A percentile compares a stretch with the other conserved stretches of the same genome.
Evolutionary conservation across 163 green algal genomes (phyloP).

Genomic region (Prototheca stagnorum): DNA sequence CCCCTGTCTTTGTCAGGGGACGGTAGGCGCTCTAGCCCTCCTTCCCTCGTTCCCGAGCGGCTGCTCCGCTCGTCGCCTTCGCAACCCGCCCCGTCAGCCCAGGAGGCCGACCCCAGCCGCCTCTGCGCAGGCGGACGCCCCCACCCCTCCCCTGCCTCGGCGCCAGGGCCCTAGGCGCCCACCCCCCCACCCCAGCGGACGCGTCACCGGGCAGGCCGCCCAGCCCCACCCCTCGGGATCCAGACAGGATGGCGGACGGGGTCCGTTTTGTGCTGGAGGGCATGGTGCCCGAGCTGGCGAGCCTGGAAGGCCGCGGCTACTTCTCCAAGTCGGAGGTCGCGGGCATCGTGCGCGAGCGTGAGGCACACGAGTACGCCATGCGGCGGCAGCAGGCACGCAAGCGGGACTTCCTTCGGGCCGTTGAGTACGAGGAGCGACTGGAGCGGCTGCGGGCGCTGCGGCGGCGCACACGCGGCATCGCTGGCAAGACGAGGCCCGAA

Average conservation of each 20-base stretch:
- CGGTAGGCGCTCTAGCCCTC: too few relatives aligned
- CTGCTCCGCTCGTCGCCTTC: too few relatives aligned
- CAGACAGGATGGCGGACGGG: conserved; percentile 52
- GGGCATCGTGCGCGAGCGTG: conserved; percentile 53
- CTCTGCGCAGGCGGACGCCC: too few relatives aligned
- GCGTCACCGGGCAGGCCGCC: too few relatives aligned
- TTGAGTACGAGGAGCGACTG: conserved; percentile 65
- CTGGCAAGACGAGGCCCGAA: conserved; percentile 38
- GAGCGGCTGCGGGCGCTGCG: conserved; percentile 55
- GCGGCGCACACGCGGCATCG: conserved; percentile 27
- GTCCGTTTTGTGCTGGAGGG: conserved; percentile 75
- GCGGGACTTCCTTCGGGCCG: conserved; percentile 61
- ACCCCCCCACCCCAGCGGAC: too few relatives aligned
- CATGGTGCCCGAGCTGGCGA: conserved; percentile 91
- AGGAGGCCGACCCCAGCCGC: too few relatives aligned
- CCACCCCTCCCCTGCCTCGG: too few relatives aligned
- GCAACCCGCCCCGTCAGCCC: too few relatives aligned
- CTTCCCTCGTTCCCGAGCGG: too few relatives aligned
- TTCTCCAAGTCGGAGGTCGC: conserved; percentile 64
- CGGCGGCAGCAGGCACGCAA: conserved; percentile 49
- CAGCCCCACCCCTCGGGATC: too few relatives aligned
- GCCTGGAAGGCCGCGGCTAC: conserved; percentile 65
- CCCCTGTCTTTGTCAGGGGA: too few relatives aligned
- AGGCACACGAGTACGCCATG: conserved; percentile 73
- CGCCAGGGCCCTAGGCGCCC: too few relatives aligned